Evolutionary conservation across 495 filamentous ascomycete genomes (phyloP), one percentile per base, ranked within the genome.

Genomic region (Xylaria acuta): DNA sequence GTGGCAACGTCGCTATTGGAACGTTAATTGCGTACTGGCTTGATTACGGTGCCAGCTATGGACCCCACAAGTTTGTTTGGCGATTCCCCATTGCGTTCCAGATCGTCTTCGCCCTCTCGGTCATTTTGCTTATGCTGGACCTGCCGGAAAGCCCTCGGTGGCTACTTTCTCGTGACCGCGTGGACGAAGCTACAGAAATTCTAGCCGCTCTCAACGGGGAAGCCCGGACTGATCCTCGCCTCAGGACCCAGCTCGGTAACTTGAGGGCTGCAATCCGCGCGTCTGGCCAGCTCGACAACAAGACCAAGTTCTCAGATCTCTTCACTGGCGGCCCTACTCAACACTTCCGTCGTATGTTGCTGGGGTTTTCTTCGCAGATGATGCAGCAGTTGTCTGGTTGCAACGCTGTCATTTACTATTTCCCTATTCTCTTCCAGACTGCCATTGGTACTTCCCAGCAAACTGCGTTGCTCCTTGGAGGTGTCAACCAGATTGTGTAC

Each of bases 81-180:
- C 83, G 91, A 47, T 90, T 93, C 81, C 92, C 92, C 22, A 92
- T 93, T 68, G 89, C 90, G 5, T 92, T 93, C 86, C 92, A 93
- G 81, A 84, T 89, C 59, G 68, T 92, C 30, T 92, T 93, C 74
- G 90, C 88, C 58, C 22, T 92, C 18, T 80, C 91, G 70, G 86
- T 92, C 63, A 83, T 88, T 67, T 64, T 88, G 51, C 85, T 85
- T n/a, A 91, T 91, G 84, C 85, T 89, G 54, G 62, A 92, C 40
- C 77, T 92, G 32, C 91, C 91, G 0, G 92, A 93, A 75, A 91
- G 90, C 8, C 92, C 92, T 20, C 89, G 92, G 49, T 93, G 90
- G 83, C 81, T 93, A 12, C 84, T 93, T n/a, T 85, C 88, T n/a
- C 85, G 87, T 67, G 90, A 90, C 58, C 87, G 88, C 25, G 80